These are phyloP conservation scores for Apophysomyces variabilis DNA, from an alignment of 371 early-diverging fungal species.

Conservation along the genomic window DNA sequence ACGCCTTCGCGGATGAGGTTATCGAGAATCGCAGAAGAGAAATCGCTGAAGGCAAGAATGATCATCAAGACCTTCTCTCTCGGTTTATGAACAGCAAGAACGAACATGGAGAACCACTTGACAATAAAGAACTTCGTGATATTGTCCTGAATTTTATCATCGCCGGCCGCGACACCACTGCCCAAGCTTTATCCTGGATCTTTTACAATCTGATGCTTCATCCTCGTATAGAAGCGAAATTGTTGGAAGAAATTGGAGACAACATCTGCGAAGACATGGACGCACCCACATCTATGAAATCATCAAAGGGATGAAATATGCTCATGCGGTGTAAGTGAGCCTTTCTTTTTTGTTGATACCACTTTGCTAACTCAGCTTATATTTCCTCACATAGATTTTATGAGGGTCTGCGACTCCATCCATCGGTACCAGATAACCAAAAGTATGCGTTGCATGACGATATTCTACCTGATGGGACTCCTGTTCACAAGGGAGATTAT, in stretches of 20 bases:
- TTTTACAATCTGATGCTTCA: constrained; percentile 62
- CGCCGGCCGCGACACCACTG: constrained; percentile 72
- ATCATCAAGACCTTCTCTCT: constrained; percentile 59
- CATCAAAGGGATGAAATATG: constrained; percentile 57
- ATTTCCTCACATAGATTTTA: constrained; percentile 10
- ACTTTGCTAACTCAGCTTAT: background rate
- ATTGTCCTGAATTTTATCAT: constrained; percentile 75
- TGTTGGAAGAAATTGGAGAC: constrained; percentile 61
- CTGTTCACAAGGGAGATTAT: constrained; percentile 59
- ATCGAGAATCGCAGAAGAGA: constrained; percentile 48
- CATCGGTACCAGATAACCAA: constrained; percentile 70
- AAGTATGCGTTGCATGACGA: constrained; percentile 71
- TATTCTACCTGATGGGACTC: constrained; percentile 71
- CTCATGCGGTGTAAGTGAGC: constrained; percentile 55
- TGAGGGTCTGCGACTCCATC: constrained; percentile 74
- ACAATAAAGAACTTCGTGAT: constrained; percentile 63
- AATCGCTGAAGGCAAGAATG: constrained; percentile 38
- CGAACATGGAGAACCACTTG: constrained; percentile 54
- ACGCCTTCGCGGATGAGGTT: constrained; percentile 53
- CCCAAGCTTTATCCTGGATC: constrained; percentile 76
- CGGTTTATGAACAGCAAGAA: constrained; percentile 64
- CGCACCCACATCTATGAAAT: constrained; percentile 42
- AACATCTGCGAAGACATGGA: constrained; percentile 33
- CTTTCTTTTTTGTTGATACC: background rate
- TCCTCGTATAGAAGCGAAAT: constrained; percentile 55